These are phyloP conservation scores for Aspergillus clavatus DNA, from an alignment of 2,329 filamentous ascomycete genomes.

Conservation along the genomic window DNA sequence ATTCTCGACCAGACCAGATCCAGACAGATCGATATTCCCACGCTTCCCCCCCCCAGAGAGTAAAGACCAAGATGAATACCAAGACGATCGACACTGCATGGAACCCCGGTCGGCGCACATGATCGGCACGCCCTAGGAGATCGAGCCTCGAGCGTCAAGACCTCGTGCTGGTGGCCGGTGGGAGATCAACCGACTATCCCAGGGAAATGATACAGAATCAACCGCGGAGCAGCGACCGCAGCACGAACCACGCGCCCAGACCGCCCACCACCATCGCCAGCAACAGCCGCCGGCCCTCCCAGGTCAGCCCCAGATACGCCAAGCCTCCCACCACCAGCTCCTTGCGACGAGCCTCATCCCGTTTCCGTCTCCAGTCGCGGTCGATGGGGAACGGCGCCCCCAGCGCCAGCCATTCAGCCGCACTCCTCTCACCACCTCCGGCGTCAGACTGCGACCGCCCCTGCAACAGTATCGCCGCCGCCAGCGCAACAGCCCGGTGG, in stretches of 20 bases:
- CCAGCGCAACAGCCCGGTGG: slow-evolving; percentile 76
- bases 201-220: too few species aligned
- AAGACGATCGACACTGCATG: too few species aligned
- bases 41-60: too few species aligned
- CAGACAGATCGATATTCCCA: too few species aligned
- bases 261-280: slow-evolving; percentile 36
- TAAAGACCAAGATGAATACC: too few species aligned
- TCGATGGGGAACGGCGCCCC: slow-evolving; percentile 56
- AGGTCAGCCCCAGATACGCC: slow-evolving; percentile 50
- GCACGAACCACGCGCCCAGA: slow-evolving; percentile 39
- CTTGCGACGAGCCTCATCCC: slow-evolving; percentile 51
- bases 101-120: too few species aligned
- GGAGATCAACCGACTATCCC: too few species aligned
- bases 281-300: slow-evolving; percentile 43
- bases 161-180: too few species aligned
- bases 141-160: too few species aligned
- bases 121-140: too few species aligned
- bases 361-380: slow-evolving; percentile 51
- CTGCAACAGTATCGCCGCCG: slow-evolving; percentile 59
- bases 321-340: slow-evolving; percentile 57
- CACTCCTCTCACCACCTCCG: slow-evolving; percentile 26
- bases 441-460: slow-evolving; percentile 26
- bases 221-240: slow-evolving; percentile 37
- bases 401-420: slow-evolving; percentile 34
- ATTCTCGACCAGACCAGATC: too few species aligned